phyloP scores from a whole-genome alignment of 129 eudicot genomes.

The Flaveria robusta region DNA sequence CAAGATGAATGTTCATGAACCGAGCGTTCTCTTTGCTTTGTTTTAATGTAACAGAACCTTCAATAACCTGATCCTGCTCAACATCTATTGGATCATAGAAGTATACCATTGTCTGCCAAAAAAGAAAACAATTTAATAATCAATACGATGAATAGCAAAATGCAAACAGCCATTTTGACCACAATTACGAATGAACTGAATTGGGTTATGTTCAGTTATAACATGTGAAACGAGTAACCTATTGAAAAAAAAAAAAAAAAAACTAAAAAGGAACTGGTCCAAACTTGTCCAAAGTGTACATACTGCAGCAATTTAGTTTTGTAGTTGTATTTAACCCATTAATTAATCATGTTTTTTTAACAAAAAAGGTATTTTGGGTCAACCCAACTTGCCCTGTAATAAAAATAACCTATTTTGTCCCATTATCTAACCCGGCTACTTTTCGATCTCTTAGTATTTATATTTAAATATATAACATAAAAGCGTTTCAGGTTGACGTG shows the following conservation, averaged over 20 bases:
- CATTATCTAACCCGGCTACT: not conserved
- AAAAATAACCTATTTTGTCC: not conserved
- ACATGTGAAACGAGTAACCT: not conserved
- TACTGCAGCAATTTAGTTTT: not conserved
- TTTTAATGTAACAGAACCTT: slow-evolving; percentile 72
- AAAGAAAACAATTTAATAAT: not conserved
- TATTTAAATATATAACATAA: not conserved
- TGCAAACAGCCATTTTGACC: not conserved
- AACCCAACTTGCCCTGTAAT: not conserved
- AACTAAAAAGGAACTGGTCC: too few relatives aligned
- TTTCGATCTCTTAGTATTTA: not conserved
- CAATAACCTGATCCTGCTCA: slow-evolving; percentile 89
- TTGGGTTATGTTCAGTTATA: not conserved
- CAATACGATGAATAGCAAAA: not conserved
- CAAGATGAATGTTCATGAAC: slow-evolving; percentile 88
- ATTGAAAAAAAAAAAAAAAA: too few relatives aligned
- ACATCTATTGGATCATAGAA: slow-evolving; percentile 88
- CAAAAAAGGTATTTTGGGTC: not conserved
- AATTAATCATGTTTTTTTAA: too few relatives aligned
- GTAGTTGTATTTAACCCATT: not conserved
- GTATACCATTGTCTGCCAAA: slow-evolving; percentile 79
- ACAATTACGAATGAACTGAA: not conserved
- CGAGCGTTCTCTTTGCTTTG: slow-evolving; percentile 92
- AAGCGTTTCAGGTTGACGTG: not conserved
- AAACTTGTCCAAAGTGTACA: too few relatives aligned